Evolutionary conservation across 1,284 basidiomycete species (phyloP).

Genomic region (Apiotrichum sp.): DNA sequence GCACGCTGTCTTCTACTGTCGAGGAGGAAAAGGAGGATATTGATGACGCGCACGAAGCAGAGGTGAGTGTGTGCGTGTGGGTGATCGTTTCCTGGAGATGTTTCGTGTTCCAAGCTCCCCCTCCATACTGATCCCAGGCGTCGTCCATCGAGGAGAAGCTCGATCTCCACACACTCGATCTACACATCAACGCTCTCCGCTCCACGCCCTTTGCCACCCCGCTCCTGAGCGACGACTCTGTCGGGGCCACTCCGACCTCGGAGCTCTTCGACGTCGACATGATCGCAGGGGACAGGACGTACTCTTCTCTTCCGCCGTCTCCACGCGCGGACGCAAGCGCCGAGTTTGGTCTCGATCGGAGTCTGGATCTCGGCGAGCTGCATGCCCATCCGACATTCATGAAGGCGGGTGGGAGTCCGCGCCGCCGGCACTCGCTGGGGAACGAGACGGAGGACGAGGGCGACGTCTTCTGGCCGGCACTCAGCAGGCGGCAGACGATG

Average conservation of each 20-base stretch:
- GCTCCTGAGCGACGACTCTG: not conserved
- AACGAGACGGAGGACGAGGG: not conserved
- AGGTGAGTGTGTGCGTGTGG: conserved; percentile 1
- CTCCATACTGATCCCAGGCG: not conserved
- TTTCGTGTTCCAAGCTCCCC: not conserved
- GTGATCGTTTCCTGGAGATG: not conserved
- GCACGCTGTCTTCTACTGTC: not conserved
- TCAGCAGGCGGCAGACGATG: conserved; percentile 9
- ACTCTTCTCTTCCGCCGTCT: conserved; percentile 40
- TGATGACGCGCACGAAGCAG: conserved; percentile 4
- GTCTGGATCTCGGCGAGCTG: conserved; percentile 2
- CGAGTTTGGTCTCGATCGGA: conserved; percentile 6
- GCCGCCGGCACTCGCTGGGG: not conserved
- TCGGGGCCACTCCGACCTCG: not conserved
- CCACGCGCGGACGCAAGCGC: conserved; percentile 20
- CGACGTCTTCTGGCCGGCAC: conserved; percentile 16
- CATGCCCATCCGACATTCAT: not conserved
- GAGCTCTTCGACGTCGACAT: conserved; percentile 1
- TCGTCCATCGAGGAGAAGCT: not conserved
- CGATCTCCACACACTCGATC: not conserved
- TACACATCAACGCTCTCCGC: not conserved
- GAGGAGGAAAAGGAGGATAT: not conserved
- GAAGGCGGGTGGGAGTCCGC: not conserved
- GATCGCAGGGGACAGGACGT: conserved; percentile 21
- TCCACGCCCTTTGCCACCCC: not conserved